phyloP scores from a whole-genome alignment of 208 protist genomes.

The Leptomonas pyrrhocoris region DNA sequence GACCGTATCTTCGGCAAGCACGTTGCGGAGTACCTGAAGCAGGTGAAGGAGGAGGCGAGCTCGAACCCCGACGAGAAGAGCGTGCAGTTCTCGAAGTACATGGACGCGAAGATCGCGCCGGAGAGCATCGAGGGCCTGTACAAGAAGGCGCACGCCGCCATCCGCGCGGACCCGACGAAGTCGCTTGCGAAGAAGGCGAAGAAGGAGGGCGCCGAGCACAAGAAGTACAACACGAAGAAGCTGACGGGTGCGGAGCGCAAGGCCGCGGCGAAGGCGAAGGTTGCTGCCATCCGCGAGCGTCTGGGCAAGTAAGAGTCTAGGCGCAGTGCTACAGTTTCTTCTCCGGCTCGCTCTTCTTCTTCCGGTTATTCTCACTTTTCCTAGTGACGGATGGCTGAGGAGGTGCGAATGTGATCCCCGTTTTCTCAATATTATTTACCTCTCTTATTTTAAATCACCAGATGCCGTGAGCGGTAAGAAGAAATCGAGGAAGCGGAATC shows the following conservation, averaged over 20 bases:
- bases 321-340: not conserved
- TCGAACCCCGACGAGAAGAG: slow-evolving; percentile 90
- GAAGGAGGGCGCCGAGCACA: slow-evolving; percentile 42
- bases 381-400: not conserved
- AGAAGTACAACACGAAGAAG: slow-evolving; percentile 63
- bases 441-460: no score
- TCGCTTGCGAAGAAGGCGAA: slow-evolving; percentile 62
- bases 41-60: slow-evolving; percentile 94
- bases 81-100: slow-evolving; percentile 96
- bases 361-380: not conserved
- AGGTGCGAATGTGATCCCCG: not conserved
- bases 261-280: slow-evolving; percentile 70
- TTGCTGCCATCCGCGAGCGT: slow-evolving; percentile 60
- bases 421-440: slow-evolving; percentile 12
- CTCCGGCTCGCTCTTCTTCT: not conserved
- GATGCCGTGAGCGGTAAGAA: no score
- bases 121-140: slow-evolving; percentile 96
- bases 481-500: no score
- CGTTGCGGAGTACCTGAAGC: slow-evolving; percentile 98
- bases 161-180: slow-evolving; percentile 93
- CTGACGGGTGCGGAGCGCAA: slow-evolving; percentile 55
- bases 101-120: slow-evolving; percentile 89
- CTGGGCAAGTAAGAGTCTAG: slow-evolving; percentile 36
- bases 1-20: slow-evolving; percentile 98
- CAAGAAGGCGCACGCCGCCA: slow-evolving; percentile 92